A percentile compares a stretch with the other conserved stretches of the same genome.
Conservation (phyloP, 2,329 filamentous ascomycete genomes). For the Ambrosiella beaveri region DNA sequence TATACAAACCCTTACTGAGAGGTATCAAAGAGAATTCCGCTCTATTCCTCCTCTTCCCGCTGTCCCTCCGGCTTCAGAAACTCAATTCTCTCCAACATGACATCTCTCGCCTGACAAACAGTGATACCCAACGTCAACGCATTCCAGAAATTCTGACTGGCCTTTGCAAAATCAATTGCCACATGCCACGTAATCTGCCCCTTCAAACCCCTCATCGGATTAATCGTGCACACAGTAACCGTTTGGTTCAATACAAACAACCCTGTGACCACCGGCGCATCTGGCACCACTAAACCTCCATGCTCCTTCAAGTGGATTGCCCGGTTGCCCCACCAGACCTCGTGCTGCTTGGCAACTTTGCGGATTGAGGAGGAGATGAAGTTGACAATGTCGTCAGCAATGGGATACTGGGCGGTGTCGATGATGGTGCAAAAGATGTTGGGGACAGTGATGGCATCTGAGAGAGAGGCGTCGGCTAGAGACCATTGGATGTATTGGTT, state of each 20-base stretch:
- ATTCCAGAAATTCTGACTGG: conserved; percentile 28
- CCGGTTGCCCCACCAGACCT: conserved; percentile 20
- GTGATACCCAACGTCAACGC: conserved; percentile 25
- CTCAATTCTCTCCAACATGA: conserved; percentile 2
- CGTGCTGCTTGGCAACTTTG: conserved; percentile 21
- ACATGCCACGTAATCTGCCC: conserved; percentile 27
- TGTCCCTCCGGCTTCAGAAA: conserved; percentile 1
- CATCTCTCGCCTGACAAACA: conserved; percentile 11
- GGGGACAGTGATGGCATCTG: conserved; percentile 20
- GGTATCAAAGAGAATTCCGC: no score
- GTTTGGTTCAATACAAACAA: conserved; percentile 25
- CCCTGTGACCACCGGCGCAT: conserved; percentile 26
- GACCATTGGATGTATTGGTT: conserved; percentile 25
- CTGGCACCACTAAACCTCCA: conserved; percentile 11
- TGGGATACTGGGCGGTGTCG: conserved; percentile 16
- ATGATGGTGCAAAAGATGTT: conserved; percentile 25
- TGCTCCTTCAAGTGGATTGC: neutral
- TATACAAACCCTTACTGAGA: no score
- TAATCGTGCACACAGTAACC: conserved; percentile 24
- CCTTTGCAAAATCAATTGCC: conserved; percentile 24
- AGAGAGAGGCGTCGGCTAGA: conserved; percentile 24
- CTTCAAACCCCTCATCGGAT: conserved; percentile 21
- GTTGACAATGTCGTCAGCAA: conserved; percentile 18
- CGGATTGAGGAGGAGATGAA: conserved; percentile 23
- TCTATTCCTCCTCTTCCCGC: no score